Base-by-base conservation (phyloP, 371 early-diverging fungal genomes). In the Ordospora pajunii region DNA sequence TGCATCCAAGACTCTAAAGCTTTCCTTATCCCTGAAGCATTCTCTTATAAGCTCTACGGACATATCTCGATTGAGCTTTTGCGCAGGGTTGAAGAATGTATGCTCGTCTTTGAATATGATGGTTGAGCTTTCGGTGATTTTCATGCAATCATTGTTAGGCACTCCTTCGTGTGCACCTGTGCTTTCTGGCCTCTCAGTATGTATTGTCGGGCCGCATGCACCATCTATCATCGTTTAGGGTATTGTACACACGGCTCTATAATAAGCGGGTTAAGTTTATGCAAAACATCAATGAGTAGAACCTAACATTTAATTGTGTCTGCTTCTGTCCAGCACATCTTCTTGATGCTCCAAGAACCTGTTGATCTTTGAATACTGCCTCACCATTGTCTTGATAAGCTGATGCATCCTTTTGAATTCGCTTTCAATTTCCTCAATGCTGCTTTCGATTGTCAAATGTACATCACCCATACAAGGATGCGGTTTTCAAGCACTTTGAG, bases 21-120 rank as follows among this genome's bases (percentile, higher is more conserved):
- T 83, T 32, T 70, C 25, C 68, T 65, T 54, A 25, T 72, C 51
- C 54, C 71, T 80, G 25, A 78, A 77, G 66, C 63, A 83, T 12
- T 69, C 66, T 21, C 75, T 81, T 5, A 86, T 83, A 8, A 73
- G 44, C 10, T 51, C 44, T 23, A 84, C 68, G 10, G 85, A 82
- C 82, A 96, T 89, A 86, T 94, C 93, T 64, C 96, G 88, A 85
- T 96, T 95, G 84, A 94, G 92, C 84, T 93, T 88, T 87, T 96
- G 94, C 46, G 96, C 94, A 9, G 96, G 95, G 80, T 97, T 99
- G 86, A 96, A 99, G 83, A 99, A 99, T 12, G 96, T 96, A 19
- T 62, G 43, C 32, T 79, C 71, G n/a, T 73, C 48, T 42, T 75
- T 80, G 6, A 54, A 64, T 12, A 78, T 81, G 23, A 37, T 65